Evolutionary conservation across 2,329 filamentous ascomycete genomes (phyloP).

Genomic region (Beauveria australis): DNA sequence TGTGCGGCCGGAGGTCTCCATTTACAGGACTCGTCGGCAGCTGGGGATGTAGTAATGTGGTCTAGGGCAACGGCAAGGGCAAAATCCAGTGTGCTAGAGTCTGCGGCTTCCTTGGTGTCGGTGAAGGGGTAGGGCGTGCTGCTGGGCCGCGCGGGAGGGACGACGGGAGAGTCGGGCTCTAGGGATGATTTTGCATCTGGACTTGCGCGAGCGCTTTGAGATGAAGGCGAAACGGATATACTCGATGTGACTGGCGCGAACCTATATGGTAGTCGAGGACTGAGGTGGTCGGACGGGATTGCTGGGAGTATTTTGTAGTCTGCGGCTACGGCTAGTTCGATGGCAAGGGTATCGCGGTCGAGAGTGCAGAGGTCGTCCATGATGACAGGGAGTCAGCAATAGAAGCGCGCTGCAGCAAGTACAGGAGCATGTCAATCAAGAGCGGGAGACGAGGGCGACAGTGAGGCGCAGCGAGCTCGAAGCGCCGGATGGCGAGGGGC

Average conservation of each 20-base stretch:
- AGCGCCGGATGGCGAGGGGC: background rate
- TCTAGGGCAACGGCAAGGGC: conserved; percentile 19
- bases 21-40: background rate
- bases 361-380: background rate
- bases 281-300: background rate
- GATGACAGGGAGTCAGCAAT: background rate
- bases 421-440: conserved; percentile 7
- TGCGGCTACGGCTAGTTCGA: too few relatives aligned
- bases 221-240: background rate
- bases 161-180: conserved; percentile 15
- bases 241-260: background rate
- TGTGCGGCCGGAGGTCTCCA: conserved; percentile 22
- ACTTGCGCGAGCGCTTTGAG: background rate
- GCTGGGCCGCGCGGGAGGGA: conserved; percentile 39
- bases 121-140: conserved; percentile 53
- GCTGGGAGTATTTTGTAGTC: background rate
- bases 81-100: conserved; percentile 24
- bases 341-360: background rate
- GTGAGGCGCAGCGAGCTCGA: background rate
- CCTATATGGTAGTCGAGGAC: background rate
- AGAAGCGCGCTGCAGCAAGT: background rate
- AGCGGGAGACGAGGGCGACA: background rate
- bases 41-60: background rate
- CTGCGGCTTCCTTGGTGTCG: conserved; percentile 24
- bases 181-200: conserved; percentile 1